Base-by-base conservation (phyloP, 1,284 basidiomycete genomes). In the Ustilago tritici region DNA sequence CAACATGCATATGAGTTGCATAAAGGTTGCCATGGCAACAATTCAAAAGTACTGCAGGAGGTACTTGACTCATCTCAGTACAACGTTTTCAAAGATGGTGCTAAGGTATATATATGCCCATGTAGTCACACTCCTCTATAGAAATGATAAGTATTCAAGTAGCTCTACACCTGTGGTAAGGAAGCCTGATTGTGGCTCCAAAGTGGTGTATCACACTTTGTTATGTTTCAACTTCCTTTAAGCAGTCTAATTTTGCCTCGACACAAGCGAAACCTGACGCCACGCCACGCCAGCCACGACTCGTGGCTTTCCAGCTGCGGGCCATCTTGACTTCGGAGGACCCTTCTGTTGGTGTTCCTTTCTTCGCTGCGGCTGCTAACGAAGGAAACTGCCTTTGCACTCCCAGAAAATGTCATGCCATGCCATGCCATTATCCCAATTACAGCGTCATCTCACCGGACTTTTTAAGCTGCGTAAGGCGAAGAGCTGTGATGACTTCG, bases 251-350 rank as follows among this genome's bases (percentile, higher is more conserved):
- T 12, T 35, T 53, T 35, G 28, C 52, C 52, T 32, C 52, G 17
- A 28, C 46, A 54, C 34, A 54, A 54, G 53, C 53, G 53, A 54
- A 54, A 32, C n/a, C 32, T 38, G 17, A 54, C 53, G 50, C 35
- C 32, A 54, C 35, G 53, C 32, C 3, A 54, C 35, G 53, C 31
- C 31, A 50, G 47, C 47, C 47, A 31, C 47, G 47, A 50, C 35
- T 38, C 53, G 34, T 54, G 34, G 35, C 53, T 54, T 54, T 28
- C 47, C 47, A 50, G 31, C 47, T 12, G 28, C 3, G 11, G 11
- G 10, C 31, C 23, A 23, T 50, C 47, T 31, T 17, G 19, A 19
- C 43, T 46, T 46, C 43, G 17, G 17, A n/a, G 43, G 43, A 46
- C 43, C 43, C 47, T 32, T 32, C 31, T 50, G 14, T 49, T 49